A percentile compares a stretch with the other conserved stretches of the same genome.
These are phyloP conservation scores for Beauveria varroae DNA, from an alignment of 2,329 filamentous ascomycete genomes.

Conservation along the genomic window DNA sequence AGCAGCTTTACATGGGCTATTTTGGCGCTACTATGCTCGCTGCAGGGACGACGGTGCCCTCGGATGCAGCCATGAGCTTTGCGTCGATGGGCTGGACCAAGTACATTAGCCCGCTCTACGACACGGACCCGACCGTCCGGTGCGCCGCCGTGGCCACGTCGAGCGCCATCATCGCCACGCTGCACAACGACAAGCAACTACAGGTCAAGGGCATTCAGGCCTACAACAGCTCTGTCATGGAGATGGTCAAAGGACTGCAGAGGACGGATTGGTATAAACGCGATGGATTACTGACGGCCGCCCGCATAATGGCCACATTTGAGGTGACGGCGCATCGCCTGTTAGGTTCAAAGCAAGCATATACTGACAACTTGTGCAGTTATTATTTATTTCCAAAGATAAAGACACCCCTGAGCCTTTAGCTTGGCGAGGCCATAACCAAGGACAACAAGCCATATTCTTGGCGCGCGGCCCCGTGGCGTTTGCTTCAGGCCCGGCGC, in stretches of 20 bases:
- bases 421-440: conserved; percentile 14
- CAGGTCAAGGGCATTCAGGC: conserved; percentile 17
- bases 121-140: conserved; percentile 14
- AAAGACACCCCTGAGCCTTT: conserved; percentile 11
- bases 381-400: conserved; percentile 15
- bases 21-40: conserved; percentile 13
- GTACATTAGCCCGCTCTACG: conserved; percentile 15
- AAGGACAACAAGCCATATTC: conserved; percentile 15
- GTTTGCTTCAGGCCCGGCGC: conserved; percentile 13
- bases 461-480: conserved; percentile 12
- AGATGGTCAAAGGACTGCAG: conserved; percentile 12
- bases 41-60: conserved; percentile 11
- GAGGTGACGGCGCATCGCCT: conserved; percentile 10
- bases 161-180: conserved; percentile 15
- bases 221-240: conserved; percentile 16
- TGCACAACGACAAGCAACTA: conserved; percentile 14
- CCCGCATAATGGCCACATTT: conserved; percentile 16
- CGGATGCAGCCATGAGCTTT: conserved; percentile 9
- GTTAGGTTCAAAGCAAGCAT: not conserved
- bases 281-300: conserved; percentile 13
- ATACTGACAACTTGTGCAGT: not conserved
- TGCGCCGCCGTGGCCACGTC: conserved; percentile 17
- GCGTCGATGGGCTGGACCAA: conserved; percentile 17
- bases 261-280: conserved; percentile 12
- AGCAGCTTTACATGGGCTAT: conserved; percentile 15